phyloP scores from a whole-genome alignment of 495 filamentous ascomycete species.

The Xylaria sp. region DNA sequence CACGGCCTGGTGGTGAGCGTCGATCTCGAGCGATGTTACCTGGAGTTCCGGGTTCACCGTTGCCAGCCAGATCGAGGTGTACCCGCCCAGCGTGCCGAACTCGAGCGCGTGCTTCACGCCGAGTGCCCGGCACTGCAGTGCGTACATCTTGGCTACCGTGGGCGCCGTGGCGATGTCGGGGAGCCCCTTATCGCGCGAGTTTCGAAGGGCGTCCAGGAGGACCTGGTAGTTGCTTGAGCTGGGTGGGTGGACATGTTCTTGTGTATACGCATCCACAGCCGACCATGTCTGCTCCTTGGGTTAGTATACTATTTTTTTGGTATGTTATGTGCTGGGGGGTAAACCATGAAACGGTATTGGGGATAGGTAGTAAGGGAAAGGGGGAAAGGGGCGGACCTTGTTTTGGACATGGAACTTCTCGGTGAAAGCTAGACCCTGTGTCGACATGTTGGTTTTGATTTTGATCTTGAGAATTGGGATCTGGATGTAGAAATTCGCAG shows the following conservation, averaged over 20 bases:
- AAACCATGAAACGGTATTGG: background rate
- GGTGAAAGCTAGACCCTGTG: slow-evolving; percentile 17
- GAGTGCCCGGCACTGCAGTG: slow-evolving; percentile 44
- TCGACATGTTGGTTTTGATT: slow-evolving; percentile 21
- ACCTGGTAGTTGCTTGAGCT: slow-evolving; percentile 29
- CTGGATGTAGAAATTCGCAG: slow-evolving; percentile 3
- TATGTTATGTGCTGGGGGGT: background rate
- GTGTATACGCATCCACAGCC: slow-evolving; percentile 35
- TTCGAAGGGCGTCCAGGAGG: slow-evolving; percentile 30
- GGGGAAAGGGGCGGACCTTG: background rate
- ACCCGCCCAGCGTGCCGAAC: slow-evolving; percentile 52
- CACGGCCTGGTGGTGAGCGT: slow-evolving; percentile 11
- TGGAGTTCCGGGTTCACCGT: slow-evolving; percentile 12
- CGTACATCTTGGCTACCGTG: slow-evolving; percentile 50
- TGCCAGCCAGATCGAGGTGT: slow-evolving; percentile 25
- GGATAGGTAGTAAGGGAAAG: too few relatives aligned
- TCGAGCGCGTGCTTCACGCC: slow-evolving; percentile 48
- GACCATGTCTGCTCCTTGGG: slow-evolving; percentile 27
- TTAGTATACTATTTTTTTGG: background rate
- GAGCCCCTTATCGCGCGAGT: slow-evolving; percentile 36
- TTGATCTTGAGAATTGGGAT: slow-evolving; percentile 2
- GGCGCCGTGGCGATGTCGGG: slow-evolving; percentile 50
- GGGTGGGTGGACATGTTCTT: slow-evolving; percentile 32
- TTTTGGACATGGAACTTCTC: slow-evolving; percentile 15
- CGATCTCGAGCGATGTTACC: slow-evolving; percentile 23